Evolutionary conservation across 352 stramenopile species (phyloP), one percentile per base, ranked within the genome.

Genomic region (Globisporangium ultimum): DNA sequence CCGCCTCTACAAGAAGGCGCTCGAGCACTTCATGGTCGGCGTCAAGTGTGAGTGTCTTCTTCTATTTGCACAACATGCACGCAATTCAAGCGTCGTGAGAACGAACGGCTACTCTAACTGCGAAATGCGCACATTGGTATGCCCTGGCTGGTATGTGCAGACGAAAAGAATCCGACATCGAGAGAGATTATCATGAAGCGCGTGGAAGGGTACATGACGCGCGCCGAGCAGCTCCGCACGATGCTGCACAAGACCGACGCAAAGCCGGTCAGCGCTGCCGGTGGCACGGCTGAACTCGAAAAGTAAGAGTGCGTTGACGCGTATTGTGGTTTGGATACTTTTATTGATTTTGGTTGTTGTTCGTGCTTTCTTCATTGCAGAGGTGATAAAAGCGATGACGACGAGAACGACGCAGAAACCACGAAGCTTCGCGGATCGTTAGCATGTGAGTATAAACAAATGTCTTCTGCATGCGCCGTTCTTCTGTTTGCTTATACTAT

Each of bases 361-460:
- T 34, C 32, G 42, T 12, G 48, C 43, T 28, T 8, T 65, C n/a
- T 61, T 42, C 22, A 6, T 34, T 58, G 17, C 51, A 91, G 81
- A 72, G 84, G 80, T 2, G 85, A 89, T 49, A 93, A 91, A 55
- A 87, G 85, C 40, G 79, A 96, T 47, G 83, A 93, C 17, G 84
- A 97, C 49, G 91, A 98, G 58, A 92, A 89, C 8, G 96, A 99
- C 55, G 88, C 86, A 47, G 97, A 99, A 67, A 90, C 82, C 8
- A 96, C 88, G 15, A 99, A 99, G 74, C 76, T 99, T 34, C 81
- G 96, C 6, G 94, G 94, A 20, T 97, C 96, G 1, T 66, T 99
- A 49, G 84, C 87, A 28, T 96, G 88, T 80, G 85, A 67, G 60
- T 53, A 10, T 12, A 15, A 17, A 38, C 18, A 18, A 10, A 13